These are phyloP conservation scores for Dactylonectria macrodidyma DNA, from an alignment of 2,329 filamentous ascomycete genomes.

Conservation along the genomic window DNA sequence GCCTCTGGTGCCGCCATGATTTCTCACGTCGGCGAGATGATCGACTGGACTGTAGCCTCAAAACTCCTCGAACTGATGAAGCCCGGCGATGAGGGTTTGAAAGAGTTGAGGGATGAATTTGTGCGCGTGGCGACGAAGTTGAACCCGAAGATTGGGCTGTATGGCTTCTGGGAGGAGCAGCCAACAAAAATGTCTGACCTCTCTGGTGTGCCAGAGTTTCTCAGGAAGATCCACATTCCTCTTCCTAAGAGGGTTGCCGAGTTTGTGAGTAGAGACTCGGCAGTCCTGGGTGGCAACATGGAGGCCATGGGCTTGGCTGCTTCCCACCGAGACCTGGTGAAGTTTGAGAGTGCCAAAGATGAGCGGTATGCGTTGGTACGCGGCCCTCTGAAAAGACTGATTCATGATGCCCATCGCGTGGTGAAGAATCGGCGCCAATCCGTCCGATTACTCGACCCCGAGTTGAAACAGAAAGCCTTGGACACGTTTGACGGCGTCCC, in stretches of 20 bases:
- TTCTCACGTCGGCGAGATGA: conserved; percentile 51
- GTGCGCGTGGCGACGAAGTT: conserved; percentile 53
- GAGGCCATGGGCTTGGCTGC: conserved; percentile 53
- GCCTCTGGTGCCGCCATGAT: conserved; percentile 57
- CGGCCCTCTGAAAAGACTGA: conserved; percentile 54
- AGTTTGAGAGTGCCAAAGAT: conserved; percentile 59
- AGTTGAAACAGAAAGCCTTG: conserved; percentile 50
- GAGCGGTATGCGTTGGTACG: conserved; percentile 54
- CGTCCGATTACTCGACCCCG: conserved; percentile 54
- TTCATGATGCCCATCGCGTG: conserved; percentile 53
- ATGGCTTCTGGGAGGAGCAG: conserved; percentile 59
- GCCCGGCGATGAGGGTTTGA: conserved; percentile 55
- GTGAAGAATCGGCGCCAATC: conserved; percentile 57
- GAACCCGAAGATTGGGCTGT: conserved; percentile 54
- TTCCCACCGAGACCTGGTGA: conserved; percentile 59
- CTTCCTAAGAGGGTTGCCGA: conserved; percentile 34
- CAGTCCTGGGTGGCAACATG: conserved; percentile 53
- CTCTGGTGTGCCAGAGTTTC: conserved; percentile 48
- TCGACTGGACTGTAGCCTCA: conserved; percentile 52
- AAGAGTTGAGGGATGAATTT: conserved; percentile 58
- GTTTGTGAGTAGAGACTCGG: conserved; percentile 59
- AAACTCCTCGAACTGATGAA: conserved; percentile 58
- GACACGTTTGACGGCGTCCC: conserved; percentile 53
- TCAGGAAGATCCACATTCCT: too few relatives aligned
- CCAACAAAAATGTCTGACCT: conserved; percentile 46